These are phyloP conservation scores for Tetrapisispora iriomotensis DNA, from an alignment of 805 yeast species.

Conservation along the genomic window DNA sequence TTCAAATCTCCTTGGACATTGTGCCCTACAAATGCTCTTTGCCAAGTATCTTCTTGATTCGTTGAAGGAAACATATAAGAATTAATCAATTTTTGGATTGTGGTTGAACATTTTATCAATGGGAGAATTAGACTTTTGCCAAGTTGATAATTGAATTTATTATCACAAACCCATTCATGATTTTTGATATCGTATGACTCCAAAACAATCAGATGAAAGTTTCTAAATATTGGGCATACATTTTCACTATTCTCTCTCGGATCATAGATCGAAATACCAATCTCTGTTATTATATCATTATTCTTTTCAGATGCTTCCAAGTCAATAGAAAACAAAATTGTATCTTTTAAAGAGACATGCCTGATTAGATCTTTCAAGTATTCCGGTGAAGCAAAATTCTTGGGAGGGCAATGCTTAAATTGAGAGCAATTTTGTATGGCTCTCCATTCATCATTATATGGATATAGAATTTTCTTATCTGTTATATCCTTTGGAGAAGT, in stretches of 20 bases:
- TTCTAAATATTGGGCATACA: constrained; percentile 32
- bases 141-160: constrained; percentile 38
- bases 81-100: constrained; percentile 36
- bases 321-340: constrained; percentile 38
- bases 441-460: no score
- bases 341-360: background rate
- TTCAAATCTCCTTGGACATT: constrained; percentile 43
- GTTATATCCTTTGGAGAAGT: no score
- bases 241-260: constrained; percentile 36
- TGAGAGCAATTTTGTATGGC: background rate
- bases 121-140: constrained; percentile 38
- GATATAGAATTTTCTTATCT: no score
- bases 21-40: constrained; percentile 48
- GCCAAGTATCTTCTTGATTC: constrained; percentile 16
- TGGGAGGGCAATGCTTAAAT: no score
- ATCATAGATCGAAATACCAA: constrained; percentile 48
- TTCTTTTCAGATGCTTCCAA: constrained; percentile 46
- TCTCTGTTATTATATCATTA: constrained; percentile 38
- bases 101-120: constrained; percentile 26
- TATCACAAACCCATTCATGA: constrained; percentile 45
- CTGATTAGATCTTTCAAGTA: background rate
- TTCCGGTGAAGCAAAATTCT: no score
- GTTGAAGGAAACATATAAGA: constrained; percentile 31
- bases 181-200: constrained; percentile 36
- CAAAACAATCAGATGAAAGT: constrained; percentile 34